Conservation (phyloP, 306 rosid species). For the Vicia sativa region DNA sequence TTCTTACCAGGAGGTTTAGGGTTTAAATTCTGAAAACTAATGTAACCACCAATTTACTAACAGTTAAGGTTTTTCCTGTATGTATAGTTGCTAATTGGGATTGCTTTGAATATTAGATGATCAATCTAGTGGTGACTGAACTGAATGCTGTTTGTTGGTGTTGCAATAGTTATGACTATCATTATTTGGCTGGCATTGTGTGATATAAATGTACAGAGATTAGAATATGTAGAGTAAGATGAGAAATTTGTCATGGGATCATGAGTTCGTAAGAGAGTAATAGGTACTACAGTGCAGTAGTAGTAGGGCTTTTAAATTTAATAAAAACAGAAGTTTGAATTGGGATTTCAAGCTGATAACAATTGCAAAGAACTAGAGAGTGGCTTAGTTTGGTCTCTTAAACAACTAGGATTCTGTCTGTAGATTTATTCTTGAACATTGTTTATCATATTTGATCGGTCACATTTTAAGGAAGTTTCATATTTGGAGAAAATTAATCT, state of each 20-base stretch:
- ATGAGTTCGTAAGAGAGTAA: conserved; percentile 6
- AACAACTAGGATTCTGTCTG: not conserved
- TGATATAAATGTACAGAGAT: not conserved
- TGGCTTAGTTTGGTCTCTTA: conserved; percentile 4
- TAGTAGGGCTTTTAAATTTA: conserved; percentile 5
- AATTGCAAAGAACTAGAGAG: conserved; percentile 1
- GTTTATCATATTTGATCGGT: not conserved
- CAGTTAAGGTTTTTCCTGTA: too few relatives aligned
- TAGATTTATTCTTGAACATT: conserved; percentile 11
- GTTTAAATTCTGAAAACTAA: not conserved
- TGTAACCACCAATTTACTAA: not conserved
- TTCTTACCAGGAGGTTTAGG: not conserved
- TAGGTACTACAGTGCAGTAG: not conserved
- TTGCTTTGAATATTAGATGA: not conserved
- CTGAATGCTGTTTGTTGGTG: not conserved
- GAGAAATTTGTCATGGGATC: conserved; percentile 20
- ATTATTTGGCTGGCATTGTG: not conserved
- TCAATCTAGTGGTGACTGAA: conserved; percentile 7
- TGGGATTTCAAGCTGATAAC: conserved; percentile 7
- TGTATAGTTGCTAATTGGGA: not conserved
- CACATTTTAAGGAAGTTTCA: conserved; percentile 4
- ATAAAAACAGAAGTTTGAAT: conserved; percentile 14
- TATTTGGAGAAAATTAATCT: conserved; percentile 17
- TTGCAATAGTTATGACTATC: not conserved
- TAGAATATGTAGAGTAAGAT: conserved; percentile 6